phyloP scores from a whole-genome alignment of 2,329 filamentous ascomycete genomes.

The Nothophaeocryptopus gaeumannii region DNA sequence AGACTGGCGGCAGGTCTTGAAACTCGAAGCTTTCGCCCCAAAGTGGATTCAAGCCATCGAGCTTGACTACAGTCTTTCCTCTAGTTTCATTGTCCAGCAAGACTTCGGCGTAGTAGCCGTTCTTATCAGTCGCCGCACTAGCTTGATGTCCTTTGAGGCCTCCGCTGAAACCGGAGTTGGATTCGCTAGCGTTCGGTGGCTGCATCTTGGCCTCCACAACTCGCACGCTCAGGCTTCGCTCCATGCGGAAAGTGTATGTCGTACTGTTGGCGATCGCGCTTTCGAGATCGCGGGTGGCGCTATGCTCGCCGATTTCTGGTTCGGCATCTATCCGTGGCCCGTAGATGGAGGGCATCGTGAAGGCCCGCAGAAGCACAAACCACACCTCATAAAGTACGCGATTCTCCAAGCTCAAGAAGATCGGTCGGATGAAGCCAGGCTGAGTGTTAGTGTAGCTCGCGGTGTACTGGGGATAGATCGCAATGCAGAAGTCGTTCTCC shows the following conservation, averaged over 20 bases:
- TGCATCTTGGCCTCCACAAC: slow-evolving; percentile 61
- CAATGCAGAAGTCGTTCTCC: slow-evolving; percentile 89
- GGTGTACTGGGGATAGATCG: slow-evolving; percentile 91
- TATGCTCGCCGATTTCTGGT: slow-evolving; percentile 19
- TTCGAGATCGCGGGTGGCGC: slow-evolving; percentile 21
- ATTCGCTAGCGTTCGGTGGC: slow-evolving; percentile 29
- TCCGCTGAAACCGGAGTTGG: slow-evolving; percentile 25
- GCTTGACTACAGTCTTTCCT: slow-evolving; percentile 70
- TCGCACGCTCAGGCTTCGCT: slow-evolving; percentile 58
- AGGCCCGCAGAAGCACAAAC: slow-evolving; percentile 88
- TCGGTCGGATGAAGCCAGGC: slow-evolving; percentile 72
- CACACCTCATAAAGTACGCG: slow-evolving; percentile 94
- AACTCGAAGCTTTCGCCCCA: slow-evolving; percentile 83
- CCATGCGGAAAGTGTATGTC: slow-evolving; percentile 64
- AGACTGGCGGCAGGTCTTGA: slow-evolving; percentile 64
- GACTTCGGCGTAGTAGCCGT: slow-evolving; percentile 76
- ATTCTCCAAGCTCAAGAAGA: slow-evolving; percentile 84
- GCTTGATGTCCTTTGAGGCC: slow-evolving; percentile 19
- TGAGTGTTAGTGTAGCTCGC: slow-evolving; percentile 65
- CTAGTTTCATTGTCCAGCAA: slow-evolving; percentile 76
- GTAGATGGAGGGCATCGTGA: slow-evolving; percentile 89
- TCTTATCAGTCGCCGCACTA: slow-evolving; percentile 35
- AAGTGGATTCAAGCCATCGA: slow-evolving; percentile 69
- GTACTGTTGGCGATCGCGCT: slow-evolving; percentile 37
- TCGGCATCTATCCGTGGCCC: slow-evolving; percentile 46